A percentile compares a stretch with the other conserved stretches of the same genome.
phyloP scores from a whole-genome alignment of 2,329 filamentous ascomycete species.

The Rachicladosporium sp. region DNA sequence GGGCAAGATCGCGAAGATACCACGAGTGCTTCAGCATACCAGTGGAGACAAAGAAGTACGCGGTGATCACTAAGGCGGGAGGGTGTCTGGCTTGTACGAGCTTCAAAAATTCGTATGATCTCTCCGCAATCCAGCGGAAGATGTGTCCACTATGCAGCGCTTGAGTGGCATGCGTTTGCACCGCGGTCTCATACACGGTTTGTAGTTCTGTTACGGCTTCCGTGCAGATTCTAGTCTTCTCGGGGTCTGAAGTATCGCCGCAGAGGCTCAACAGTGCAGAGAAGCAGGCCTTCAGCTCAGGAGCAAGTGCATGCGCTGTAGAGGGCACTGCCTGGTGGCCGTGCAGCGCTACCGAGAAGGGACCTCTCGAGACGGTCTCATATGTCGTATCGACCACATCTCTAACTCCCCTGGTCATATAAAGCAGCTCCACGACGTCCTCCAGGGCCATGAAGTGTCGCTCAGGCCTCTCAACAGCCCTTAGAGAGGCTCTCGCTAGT shows the following conservation, averaged over 20 bases:
- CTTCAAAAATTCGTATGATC: constrained; percentile 8
- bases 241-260: neutral
- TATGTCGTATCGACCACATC: constrained; percentile 8
- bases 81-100: constrained; percentile 9
- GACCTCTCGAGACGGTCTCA: constrained; percentile 7
- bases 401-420: constrained; percentile 11
- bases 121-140: constrained; percentile 5
- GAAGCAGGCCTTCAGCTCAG: constrained; percentile 1
- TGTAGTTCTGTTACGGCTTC: constrained; percentile 1
- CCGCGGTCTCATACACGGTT: neutral
- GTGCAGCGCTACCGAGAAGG: constrained; percentile 5
- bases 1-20: constrained; percentile 13
- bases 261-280: no score
- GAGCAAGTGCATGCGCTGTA: no score
- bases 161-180: neutral
- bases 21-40: constrained; percentile 8
- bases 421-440: constrained; percentile 13
- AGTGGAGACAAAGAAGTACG: constrained; percentile 13
- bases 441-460: constrained; percentile 10
- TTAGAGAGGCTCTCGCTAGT: constrained; percentile 1
- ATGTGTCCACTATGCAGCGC: constrained; percentile 2
- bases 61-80: constrained; percentile 14
- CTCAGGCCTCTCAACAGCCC: constrained; percentile 7
- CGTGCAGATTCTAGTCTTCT: constrained; percentile 2
- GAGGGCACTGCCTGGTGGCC: constrained; percentile 2